Conservation (phyloP, 192 early-diverging fungal species). For the Coemansia reversa region DNA sequence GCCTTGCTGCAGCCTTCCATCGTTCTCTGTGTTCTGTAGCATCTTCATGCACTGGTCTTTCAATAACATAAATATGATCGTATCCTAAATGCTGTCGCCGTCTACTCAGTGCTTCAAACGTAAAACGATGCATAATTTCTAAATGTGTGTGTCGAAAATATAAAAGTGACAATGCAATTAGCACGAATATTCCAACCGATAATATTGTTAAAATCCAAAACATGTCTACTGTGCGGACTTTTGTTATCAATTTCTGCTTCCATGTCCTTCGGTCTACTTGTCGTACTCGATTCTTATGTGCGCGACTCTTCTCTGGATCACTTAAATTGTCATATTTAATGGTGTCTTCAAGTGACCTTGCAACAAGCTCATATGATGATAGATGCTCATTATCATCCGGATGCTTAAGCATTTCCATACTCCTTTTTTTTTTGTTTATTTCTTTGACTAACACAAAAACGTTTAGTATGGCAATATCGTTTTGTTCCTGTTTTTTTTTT, state of each 20-base stretch:
- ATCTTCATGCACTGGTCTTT: slow-evolving; percentile 31
- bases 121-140: slow-evolving; percentile 42
- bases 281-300: slow-evolving; percentile 43
- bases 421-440: background rate
- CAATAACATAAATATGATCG: slow-evolving; percentile 46
- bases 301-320: slow-evolving; percentile 51
- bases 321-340: slow-evolving; percentile 55
- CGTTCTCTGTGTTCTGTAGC: slow-evolving; percentile 11
- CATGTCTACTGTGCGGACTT: slow-evolving; percentile 35
- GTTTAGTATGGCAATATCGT: no score
- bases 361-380: slow-evolving; percentile 50
- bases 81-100: slow-evolving; percentile 29
- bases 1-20: slow-evolving; percentile 21
- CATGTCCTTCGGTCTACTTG: slow-evolving; percentile 19
- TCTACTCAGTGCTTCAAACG: slow-evolving; percentile 33
- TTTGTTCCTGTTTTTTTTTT: no score
- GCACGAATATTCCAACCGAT: slow-evolving; percentile 36
- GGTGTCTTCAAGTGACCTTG: slow-evolving; percentile 41
- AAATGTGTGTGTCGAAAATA: slow-evolving; percentile 49
- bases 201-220: slow-evolving; percentile 47
- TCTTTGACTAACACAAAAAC: background rate
- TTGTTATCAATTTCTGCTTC: slow-evolving; percentile 15
- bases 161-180: slow-evolving; percentile 41
- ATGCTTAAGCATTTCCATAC: background rate
- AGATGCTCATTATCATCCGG: slow-evolving; percentile 30